Percentiles rank a stretch among this genome's conserved stretches.
Conservation (phyloP, 225 moss, liverwort and hornwort genomes). For the Rhytidiadelphus loreus region DNA sequence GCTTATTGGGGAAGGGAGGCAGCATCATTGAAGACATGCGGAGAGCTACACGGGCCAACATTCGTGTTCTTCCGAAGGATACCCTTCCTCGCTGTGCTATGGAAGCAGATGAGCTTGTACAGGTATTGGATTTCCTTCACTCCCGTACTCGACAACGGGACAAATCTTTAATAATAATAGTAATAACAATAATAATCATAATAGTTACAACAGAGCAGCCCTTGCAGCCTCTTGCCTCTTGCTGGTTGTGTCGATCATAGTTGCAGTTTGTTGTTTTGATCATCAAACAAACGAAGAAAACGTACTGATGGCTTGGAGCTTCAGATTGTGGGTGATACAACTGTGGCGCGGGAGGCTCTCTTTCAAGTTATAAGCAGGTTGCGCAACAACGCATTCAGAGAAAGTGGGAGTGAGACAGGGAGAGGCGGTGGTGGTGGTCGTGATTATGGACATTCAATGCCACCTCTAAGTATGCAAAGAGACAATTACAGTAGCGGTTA, state of each 20-base stretch:
- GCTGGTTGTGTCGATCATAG: background rate
- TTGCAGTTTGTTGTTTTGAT: background rate
- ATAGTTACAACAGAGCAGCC: background rate
- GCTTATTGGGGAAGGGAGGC: constrained; percentile 90
- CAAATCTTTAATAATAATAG: background rate
- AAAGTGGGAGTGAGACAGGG: constrained; percentile 53
- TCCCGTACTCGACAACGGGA: background rate
- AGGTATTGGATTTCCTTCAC: constrained; percentile 30
- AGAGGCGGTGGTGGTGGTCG: constrained; percentile 64
- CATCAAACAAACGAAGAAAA: background rate
- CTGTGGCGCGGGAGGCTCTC: constrained; percentile 90
- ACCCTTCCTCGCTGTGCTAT: constrained; percentile 83
- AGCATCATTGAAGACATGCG: constrained; percentile 98
- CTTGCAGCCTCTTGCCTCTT: background rate
- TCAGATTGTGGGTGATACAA: constrained; percentile 94
- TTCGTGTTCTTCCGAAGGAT: constrained; percentile 93
- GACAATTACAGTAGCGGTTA: constrained; percentile 61
- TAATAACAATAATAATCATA: background rate
- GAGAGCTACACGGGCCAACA: constrained; percentile 87
- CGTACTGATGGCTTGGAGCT: constrained; percentile 3
- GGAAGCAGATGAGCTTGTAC: constrained; percentile 92
- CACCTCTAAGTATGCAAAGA: constrained; percentile 53
- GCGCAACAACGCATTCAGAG: constrained; percentile 78
- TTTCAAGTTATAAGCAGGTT: constrained; percentile 88
- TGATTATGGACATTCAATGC: constrained; percentile 65